Percentiles rank a stretch among this genome's conserved stretches.
Evolutionary conservation across 1,284 basidiomycete species (phyloP).

Genomic region (Tilletia caries): DNA sequence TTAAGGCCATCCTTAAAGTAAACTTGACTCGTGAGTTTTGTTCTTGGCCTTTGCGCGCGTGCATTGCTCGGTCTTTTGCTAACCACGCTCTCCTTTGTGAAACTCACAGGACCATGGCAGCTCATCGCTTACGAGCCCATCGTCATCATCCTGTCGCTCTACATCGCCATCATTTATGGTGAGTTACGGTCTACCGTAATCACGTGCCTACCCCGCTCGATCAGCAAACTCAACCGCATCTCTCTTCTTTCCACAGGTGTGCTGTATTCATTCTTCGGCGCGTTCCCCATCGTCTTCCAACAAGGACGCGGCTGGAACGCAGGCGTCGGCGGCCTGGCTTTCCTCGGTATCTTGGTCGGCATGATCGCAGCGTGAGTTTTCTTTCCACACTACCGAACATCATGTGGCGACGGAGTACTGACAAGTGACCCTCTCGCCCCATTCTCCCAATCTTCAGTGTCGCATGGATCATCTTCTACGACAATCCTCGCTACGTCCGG

Average conservation of each 20-base stretch:
- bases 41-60: not conserved
- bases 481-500: constrained; percentile 26
- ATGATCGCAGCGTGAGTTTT: constrained; percentile 22
- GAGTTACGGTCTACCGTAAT: no score
- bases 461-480: constrained; percentile 29
- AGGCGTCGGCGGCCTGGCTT: constrained; percentile 28
- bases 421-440: no score
- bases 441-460: constrained; percentile 2
- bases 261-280: constrained; percentile 20
- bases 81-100: not conserved
- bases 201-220: no score
- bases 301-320: constrained; percentile 26
- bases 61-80: not conserved
- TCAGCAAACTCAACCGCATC: no score
- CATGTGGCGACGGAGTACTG: no score
- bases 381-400: no score
- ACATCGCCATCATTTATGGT: constrained; percentile 22
- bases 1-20: constrained; percentile 37
- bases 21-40: constrained; percentile 32
- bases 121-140: constrained; percentile 41
- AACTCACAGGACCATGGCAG: constrained; percentile 34
- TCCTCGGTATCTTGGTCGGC: constrained; percentile 24
- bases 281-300: constrained; percentile 26
- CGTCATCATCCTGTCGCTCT: constrained; percentile 31
- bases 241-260: no score